Evolutionary conservation across 2,329 filamentous ascomycete genomes (phyloP), one percentile per base, ranked within the genome.

Genomic region (Paraphoma sp.): DNA sequence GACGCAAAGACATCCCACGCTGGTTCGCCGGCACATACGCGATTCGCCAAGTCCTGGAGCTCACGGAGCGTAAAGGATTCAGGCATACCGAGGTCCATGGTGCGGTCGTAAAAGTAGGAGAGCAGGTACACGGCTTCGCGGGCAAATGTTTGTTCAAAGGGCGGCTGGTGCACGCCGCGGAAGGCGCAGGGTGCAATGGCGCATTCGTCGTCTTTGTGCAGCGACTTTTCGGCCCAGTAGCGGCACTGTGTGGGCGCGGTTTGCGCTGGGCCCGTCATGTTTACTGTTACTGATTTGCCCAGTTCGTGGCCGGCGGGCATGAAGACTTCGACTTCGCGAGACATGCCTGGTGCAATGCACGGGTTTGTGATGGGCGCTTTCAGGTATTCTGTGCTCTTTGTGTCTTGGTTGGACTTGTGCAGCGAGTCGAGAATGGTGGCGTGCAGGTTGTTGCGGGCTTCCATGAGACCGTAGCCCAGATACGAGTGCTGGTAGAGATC

Each of bases 401-500:
- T 53, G 18, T 67, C 67, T 69, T 89, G 86, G 65, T 84, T 83
- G 59, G 87, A 79, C 40, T 84, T 84, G 74, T 89, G 83, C 70
- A 92, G 83, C 54, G 90, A 87, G 60, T 92, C 84, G 47, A 97
- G 79, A 51, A 99, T 83, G 33, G 84, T 82, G 65, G 86, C 84
- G 80, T 97, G 92, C 51, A 99, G 87, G 60, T 93, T 86, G 56
- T 96, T 89, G 65, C 95, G 92, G 41, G 95, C 96, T 63, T 92
- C 89, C 93, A 98, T 99, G 56, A 99, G 84, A 63, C 95, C 95
- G 74, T 96, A 99, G 63, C 94, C 94, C 56, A 99, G 87, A 79
- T 99, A 96, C 11, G 94, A 98, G 82, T 99, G 94, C 79, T 99
- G 95, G 82, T 99, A 99, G 40, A 99, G 87, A 48, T 91, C 89